Evolutionary conservation across 1,139 yeast species (phyloP).

Genomic region (Pichia sp.): DNA sequence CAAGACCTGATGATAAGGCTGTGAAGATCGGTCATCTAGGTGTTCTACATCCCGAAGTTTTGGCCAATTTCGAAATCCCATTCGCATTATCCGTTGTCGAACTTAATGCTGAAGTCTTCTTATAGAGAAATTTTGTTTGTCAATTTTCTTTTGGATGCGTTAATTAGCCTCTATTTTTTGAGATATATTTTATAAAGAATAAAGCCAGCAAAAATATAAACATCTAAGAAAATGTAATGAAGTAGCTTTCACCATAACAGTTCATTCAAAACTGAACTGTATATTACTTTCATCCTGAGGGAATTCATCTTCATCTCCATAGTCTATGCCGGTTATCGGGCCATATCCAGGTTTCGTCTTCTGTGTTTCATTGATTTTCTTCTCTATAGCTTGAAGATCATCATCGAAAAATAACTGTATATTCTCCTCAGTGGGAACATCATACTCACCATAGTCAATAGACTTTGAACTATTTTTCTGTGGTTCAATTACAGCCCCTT

Average conservation of each 20-base stretch:
- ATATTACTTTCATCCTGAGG: constrained; percentile 29
- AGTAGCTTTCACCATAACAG: neutral
- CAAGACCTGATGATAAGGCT: constrained; percentile 51
- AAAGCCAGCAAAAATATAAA: neutral
- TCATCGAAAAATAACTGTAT: constrained; percentile 30
- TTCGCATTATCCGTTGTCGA: constrained; percentile 91
- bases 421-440: constrained; percentile 26
- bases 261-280: constrained; percentile 25
- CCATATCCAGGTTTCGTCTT: constrained; percentile 17
- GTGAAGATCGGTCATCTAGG: constrained; percentile 79
- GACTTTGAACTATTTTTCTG: neutral
- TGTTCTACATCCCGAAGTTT: constrained; percentile 92
- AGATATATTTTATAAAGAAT: constrained; percentile 1
- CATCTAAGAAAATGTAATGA: neutral
- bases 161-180: neutral
- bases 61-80: constrained; percentile 82
- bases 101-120: constrained; percentile 80
- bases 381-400: constrained; percentile 18
- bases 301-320: constrained; percentile 31
- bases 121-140: constrained; percentile 34
- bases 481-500: neutral
- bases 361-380: constrained; percentile 13
- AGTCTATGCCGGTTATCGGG: constrained; percentile 21
- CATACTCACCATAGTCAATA: constrained; percentile 24
- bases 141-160: neutral